Conservation (phyloP, 2,329 filamentous ascomycete genomes). For the Venturiaceae sp. region DNA sequence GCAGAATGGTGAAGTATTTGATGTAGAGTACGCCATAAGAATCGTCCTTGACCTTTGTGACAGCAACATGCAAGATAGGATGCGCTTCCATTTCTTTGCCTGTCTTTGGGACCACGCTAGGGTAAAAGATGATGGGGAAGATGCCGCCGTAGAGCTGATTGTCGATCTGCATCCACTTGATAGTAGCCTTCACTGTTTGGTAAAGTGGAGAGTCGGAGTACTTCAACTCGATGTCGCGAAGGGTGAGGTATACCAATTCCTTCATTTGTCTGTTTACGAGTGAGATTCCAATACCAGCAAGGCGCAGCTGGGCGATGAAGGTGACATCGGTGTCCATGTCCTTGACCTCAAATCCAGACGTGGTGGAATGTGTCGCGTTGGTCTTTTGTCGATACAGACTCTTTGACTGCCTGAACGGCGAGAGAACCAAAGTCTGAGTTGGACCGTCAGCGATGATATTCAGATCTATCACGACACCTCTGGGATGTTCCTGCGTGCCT, state of each 20-base stretch:
- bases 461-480: slow-evolving; percentile 87
- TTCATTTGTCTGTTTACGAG: slow-evolving; percentile 86
- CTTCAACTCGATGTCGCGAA: slow-evolving; percentile 81
- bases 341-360: slow-evolving; percentile 84
- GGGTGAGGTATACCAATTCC: slow-evolving; percentile 87
- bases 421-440: slow-evolving; percentile 86
- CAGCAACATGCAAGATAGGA: slow-evolving; percentile 83
- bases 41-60: slow-evolving; percentile 94
- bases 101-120: slow-evolving; percentile 94
- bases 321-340: slow-evolving; percentile 79
- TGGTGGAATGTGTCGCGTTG: slow-evolving; percentile 46
- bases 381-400: slow-evolving; percentile 74
- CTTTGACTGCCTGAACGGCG: slow-evolving; percentile 86
- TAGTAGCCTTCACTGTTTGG: slow-evolving; percentile 78
- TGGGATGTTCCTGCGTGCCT: slow-evolving; percentile 47
- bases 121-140: slow-evolving; percentile 94
- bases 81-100: slow-evolving; percentile 94
- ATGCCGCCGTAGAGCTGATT: slow-evolving; percentile 98
- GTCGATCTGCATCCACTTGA: slow-evolving; percentile 99
- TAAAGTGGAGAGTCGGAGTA: slow-evolving; percentile 91
- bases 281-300: slow-evolving; percentile 87
- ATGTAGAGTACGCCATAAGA: slow-evolving; percentile 97
- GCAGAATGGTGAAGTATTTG: slow-evolving; percentile 88
- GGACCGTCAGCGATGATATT: slow-evolving; percentile 93
- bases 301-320: slow-evolving; percentile 78